These are phyloP conservation scores for Dictyostelium intermedium DNA, from an alignment of 78 protist species.

Conservation along the genomic window DNA sequence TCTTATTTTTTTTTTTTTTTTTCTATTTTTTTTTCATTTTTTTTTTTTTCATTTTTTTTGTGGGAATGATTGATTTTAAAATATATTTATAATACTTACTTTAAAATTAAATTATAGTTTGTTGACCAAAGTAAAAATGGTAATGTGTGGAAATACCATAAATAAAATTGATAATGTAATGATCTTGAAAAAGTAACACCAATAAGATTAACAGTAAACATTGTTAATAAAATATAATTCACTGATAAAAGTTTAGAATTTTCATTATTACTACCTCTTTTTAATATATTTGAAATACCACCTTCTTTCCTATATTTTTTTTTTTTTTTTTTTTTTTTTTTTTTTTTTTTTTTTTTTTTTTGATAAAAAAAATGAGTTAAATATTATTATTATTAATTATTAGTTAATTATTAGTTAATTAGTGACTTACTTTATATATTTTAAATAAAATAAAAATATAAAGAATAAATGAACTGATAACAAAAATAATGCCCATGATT, in stretches of 20 bases:
- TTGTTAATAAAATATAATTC: slow-evolving; percentile 53
- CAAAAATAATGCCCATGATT: slow-evolving; percentile 60
- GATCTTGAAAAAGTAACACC: slow-evolving; percentile 93
- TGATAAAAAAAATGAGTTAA: not conserved
- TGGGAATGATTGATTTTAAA: too few relatives aligned
- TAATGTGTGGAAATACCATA: slow-evolving; percentile 93
- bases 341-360: too few relatives aligned
- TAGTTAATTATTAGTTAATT: not conserved
- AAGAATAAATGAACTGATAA: slow-evolving; percentile 64
- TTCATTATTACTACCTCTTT: not conserved
- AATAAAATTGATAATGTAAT: slow-evolving; percentile 96
- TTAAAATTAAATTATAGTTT: not conserved
- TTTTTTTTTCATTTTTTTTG: not conserved
- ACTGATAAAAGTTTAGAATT: not conserved
- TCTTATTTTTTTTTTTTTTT: too few relatives aligned
- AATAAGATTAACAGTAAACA: slow-evolving; percentile 88
- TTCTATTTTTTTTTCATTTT: not conserved
- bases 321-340: too few relatives aligned
- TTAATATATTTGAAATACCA: not conserved
- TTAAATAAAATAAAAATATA: not conserved
- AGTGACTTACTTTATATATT: slow-evolving; percentile 36
- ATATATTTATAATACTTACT: not conserved
- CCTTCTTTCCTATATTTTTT: not conserved
- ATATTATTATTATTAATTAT: not conserved
- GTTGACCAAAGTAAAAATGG: slow-evolving; percentile 90